Base-by-base conservation (phyloP, 1,139 yeast genomes). In the Sugiyamaella xylanicola region DNA sequence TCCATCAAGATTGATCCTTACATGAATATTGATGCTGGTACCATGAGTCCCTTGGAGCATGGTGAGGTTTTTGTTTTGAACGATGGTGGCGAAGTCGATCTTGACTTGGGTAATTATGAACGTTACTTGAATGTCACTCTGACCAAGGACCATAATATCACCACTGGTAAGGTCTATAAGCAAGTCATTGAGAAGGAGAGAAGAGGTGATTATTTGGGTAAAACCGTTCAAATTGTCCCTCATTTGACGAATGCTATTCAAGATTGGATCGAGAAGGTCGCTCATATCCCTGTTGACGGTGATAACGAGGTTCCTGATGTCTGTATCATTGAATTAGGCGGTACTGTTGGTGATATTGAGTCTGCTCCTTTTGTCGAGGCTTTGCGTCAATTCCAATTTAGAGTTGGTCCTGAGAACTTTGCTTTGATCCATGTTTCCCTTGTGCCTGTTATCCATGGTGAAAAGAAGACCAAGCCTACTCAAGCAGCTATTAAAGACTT, bases 361-460 rank as follows among this genome's bases (percentile, higher is more conserved):
- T 85, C 95, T 71, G 99, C 99, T 53, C 99, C 99, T 32, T 93
- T 93, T 66, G 98, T 93, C 56, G 99, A 93, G 77, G 99, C 99
- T 32, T 82, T 93, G 64, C 89, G 99, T 79, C 99, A 93, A 76
- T 93, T 93, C 76, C 99, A 93, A 78, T 93, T 93, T 77, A 84
- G 97, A 71, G 98, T 92, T 61, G 99, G 99, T 20, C 77, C 79
- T 60, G 97, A 89, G 60, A 93, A 89, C 77, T 93, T 95, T 75
- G 96, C 97, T 16, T 80, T 95, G 71, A 90, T 93, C 68, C 99
- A 93, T 68, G 99, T 93, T 56, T 92, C 98, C 49, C 80, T 93
- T 65, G 98, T 93, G 46, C 98, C 98, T 41, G 98, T 93, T 53
- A 93, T 93, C 68, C 96, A 91, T 64, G 99, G 98, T 59, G 99